These are phyloP conservation scores for Aspergillus novoparasiticus DNA, from an alignment of 2,329 filamentous ascomycete genomes.

Conservation along the genomic window DNA sequence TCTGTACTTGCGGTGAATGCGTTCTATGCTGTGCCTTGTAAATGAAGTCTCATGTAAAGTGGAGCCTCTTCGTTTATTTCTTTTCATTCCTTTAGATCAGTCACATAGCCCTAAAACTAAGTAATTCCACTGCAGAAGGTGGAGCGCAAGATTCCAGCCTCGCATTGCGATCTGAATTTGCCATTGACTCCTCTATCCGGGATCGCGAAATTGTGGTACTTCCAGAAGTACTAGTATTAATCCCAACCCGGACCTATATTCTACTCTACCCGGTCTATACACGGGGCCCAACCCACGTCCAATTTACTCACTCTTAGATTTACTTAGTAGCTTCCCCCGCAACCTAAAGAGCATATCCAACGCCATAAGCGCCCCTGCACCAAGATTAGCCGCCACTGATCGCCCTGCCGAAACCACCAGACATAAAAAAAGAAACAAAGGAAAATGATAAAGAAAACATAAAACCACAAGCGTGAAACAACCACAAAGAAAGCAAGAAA, in stretches of 20 bases:
- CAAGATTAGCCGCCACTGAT: neutral
- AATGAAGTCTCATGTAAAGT: slow-evolving; percentile 1
- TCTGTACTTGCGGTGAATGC: slow-evolving; percentile 1
- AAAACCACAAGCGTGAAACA: neutral
- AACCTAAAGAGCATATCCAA: slow-evolving; percentile 43
- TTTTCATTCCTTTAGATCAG: slow-evolving; percentile 4
- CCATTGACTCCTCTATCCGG: neutral
- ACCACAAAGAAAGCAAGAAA: neutral
- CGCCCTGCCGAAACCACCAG: neutral
- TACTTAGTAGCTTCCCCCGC: slow-evolving; percentile 27
- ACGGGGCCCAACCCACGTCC: neutral
- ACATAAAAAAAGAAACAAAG: neutral
- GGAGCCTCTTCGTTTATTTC: neutral
- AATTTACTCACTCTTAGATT: slow-evolving; percentile 33
- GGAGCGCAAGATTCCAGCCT: slow-evolving; percentile 1
- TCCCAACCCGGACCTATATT: neutral
- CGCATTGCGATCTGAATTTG: neutral
- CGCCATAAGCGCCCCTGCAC: slow-evolving; percentile 39
- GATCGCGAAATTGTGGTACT: neutral
- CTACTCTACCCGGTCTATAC: neutral
- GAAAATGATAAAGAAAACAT: neutral
- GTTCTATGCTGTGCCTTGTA: neutral
- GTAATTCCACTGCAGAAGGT: neutral
- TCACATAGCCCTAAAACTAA: neutral
- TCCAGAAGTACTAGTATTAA: neutral